Evolutionary conservation across 768 basidiomycete species (phyloP).

Genomic region (Boletus rubroflammeus): DNA sequence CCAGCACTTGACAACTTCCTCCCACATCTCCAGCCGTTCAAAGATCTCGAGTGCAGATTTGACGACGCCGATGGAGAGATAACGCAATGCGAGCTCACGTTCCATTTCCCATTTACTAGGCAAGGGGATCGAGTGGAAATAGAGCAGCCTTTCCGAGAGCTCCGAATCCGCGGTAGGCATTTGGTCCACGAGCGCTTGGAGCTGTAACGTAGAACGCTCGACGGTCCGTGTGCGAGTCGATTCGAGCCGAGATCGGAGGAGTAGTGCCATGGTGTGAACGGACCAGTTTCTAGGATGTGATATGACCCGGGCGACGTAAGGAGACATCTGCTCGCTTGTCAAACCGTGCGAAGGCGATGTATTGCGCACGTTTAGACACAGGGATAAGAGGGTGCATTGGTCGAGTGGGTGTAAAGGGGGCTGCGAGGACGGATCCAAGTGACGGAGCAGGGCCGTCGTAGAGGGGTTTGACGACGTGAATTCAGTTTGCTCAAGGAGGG

Average conservation of each 20-base stretch:
- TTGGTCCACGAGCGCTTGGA: slow-evolving; percentile 94
- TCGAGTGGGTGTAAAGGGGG: slow-evolving; percentile 90
- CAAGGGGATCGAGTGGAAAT: slow-evolving; percentile 76
- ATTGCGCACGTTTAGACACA: slow-evolving; percentile 88
- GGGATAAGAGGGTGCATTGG: slow-evolving; percentile 86
- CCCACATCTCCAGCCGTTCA: slow-evolving; percentile 97
- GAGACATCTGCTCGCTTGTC: slow-evolving; percentile 87
- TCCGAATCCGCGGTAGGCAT: slow-evolving; percentile 86
- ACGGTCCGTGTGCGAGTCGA: slow-evolving; percentile 85
- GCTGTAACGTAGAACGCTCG: slow-evolving; percentile 87
- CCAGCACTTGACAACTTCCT: slow-evolving; percentile 90
- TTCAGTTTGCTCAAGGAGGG: slow-evolving; percentile 88
- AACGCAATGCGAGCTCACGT: slow-evolving; percentile 80
- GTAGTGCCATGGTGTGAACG: slow-evolving; percentile 92
- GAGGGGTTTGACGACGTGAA: slow-evolving; percentile 74
- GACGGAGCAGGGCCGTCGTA: slow-evolving; percentile 48
- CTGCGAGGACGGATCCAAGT: slow-evolving; percentile 80
- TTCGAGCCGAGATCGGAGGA: slow-evolving; percentile 90
- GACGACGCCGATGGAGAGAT: slow-evolving; percentile 80
- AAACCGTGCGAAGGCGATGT: slow-evolving; percentile 88
- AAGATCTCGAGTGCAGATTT: slow-evolving; percentile 92
- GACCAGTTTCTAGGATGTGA: slow-evolving; percentile 93
- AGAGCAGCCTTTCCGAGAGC: slow-evolving; percentile 69
- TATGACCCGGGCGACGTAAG: slow-evolving; percentile 88
- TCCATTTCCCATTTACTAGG: slow-evolving; percentile 95